phyloP scores from a whole-genome alignment of 768 basidiomycete genomes.

The Auriscalpium microsporum region DNA sequence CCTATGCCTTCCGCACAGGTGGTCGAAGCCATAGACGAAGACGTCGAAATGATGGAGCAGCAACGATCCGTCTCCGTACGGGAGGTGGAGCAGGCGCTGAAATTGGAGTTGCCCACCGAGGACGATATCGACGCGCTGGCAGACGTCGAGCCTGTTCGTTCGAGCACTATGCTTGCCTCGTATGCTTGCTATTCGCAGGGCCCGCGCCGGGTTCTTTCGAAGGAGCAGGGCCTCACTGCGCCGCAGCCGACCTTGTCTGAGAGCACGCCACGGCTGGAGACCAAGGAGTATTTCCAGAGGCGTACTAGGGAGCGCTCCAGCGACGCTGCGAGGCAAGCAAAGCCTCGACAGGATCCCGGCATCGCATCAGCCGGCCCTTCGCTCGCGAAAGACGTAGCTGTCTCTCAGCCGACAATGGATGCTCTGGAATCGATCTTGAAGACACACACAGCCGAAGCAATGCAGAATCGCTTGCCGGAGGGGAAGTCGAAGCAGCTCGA shows the following conservation, averaged over 20 bases:
- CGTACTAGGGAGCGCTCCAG: conserved; percentile 12
- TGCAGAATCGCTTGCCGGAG: too few relatives aligned
- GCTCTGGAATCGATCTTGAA: too few relatives aligned
- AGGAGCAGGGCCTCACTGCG: background rate
- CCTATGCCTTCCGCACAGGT: background rate
- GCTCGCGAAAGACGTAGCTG: too few relatives aligned
- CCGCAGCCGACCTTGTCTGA: background rate
- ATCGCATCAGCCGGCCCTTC: too few relatives aligned
- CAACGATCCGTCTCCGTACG: too few relatives aligned
- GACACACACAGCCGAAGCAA: too few relatives aligned
- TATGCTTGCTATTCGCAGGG: background rate
- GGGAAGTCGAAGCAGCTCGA: background rate
- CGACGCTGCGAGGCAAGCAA: background rate
- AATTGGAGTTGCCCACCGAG: too few relatives aligned
- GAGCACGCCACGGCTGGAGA: conserved; percentile 7
- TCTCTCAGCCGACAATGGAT: too few relatives aligned
- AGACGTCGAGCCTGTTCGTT: background rate
- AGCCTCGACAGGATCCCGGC: background rate
- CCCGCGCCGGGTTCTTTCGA: background rate
- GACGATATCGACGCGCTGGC: background rate
- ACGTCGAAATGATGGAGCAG: background rate
- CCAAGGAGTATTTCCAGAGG: conserved; percentile 13
- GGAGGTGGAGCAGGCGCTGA: too few relatives aligned
- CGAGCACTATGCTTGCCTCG: background rate
- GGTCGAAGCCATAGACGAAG: background rate